phyloP scores from a whole-genome alignment of 2,329 filamentous ascomycete species.

The Phialemoniopsis sp. region DNA sequence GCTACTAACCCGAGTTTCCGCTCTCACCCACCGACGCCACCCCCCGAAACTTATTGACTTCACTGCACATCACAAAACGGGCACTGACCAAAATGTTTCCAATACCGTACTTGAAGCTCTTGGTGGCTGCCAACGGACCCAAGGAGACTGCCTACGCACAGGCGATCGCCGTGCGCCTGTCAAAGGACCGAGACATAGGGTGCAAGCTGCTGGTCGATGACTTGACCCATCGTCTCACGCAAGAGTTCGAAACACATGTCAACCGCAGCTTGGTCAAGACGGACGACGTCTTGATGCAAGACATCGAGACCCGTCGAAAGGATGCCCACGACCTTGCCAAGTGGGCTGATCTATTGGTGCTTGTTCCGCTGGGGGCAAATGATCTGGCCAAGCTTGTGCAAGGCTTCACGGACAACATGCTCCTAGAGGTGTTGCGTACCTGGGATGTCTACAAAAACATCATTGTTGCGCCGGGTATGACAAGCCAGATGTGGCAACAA shows the following conservation, averaged over 20 bases:
- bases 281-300: slow-evolving; percentile 20
- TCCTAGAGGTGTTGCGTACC: slow-evolving; percentile 75
- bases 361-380: slow-evolving; percentile 81
- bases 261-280: slow-evolving; percentile 39
- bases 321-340: slow-evolving; percentile 67
- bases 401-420: slow-evolving; percentile 75
- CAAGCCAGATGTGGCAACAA: slow-evolving; percentile 82
- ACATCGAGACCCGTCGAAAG: slow-evolving; percentile 47
- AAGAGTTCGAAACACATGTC: slow-evolving; percentile 57
- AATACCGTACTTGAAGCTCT: slow-evolving; percentile 56
- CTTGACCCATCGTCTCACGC: slow-evolving; percentile 56
- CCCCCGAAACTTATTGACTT: no score
- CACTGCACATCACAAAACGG: no score
- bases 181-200: slow-evolving; percentile 59
- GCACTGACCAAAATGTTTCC: no score
- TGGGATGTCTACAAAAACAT: slow-evolving; percentile 88
- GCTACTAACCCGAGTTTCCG: no score
- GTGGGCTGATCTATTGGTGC: slow-evolving; percentile 84
- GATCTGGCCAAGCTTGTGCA: slow-evolving; percentile 83
- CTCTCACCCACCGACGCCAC: no score
- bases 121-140: slow-evolving; percentile 62
- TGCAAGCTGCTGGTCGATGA: slow-evolving; percentile 62
- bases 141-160: slow-evolving; percentile 63
- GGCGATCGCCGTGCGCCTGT: slow-evolving; percentile 61
- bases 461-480: slow-evolving; percentile 84